Base-by-base conservation (phyloP, 495 filamentous ascomycete species). In the Copromyces sp. region DNA sequence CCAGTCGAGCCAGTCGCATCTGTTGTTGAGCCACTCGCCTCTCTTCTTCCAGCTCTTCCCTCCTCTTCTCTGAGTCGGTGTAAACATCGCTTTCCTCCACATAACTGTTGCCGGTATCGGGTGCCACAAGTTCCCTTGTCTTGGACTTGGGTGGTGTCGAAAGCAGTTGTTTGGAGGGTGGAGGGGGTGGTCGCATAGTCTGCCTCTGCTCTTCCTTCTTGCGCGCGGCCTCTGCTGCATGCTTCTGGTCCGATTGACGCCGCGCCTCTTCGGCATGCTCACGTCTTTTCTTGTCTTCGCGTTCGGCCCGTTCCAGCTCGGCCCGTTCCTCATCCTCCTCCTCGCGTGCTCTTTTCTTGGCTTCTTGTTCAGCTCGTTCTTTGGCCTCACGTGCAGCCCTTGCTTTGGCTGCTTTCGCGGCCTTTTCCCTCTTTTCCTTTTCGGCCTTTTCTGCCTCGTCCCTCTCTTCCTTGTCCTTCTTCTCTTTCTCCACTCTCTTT, bases 341-440 rank as follows among this genome's bases (percentile, higher is more conserved):
- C 4, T 78, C 75, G 41, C 75, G 73, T 4, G 20, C 68, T 35
- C 77, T 72, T 65, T 78, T 78, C 9, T 69, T 73, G 12, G 53
- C 24, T 68, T 68, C 39, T 65, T 24, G 53, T 65, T 65, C 68
- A 41, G 45, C 39, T 35, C 53, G 53, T 35, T 65, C 68, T 68
- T 70, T n/a, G 47, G 45, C 45, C 2, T 70, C 69, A 32, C 42
- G 72, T 17, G 68, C 71, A n/a, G 38, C 32, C 20, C 41, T 39
- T 20, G 70, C 69, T 44, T 39, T 59, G 11, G 61, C 35, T 16
- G 40, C 35, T 68, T 72, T 70, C 17, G 12, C 29, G 6, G 53
- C 53, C 32, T 65, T 6, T 16, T 65, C 47, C 47, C 12, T 45
- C 45, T 24, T 53, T 3, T 47, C 44, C n/a, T 9, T 47, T 11